phyloP scores from a whole-genome alignment of 2,329 filamentous ascomycete species.

The Elsinoe ampelina region DNA sequence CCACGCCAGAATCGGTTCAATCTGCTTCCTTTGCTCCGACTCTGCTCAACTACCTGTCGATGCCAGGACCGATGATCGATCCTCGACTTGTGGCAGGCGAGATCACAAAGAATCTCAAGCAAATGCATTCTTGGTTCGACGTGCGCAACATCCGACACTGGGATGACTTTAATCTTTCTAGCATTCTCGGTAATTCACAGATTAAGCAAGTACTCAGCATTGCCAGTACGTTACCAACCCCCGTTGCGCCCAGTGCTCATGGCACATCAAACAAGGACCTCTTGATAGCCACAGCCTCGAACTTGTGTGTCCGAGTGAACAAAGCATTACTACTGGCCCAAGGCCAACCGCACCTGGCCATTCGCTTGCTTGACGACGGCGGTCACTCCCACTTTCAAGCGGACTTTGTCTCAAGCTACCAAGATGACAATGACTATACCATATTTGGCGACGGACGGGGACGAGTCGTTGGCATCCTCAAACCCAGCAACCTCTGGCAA shows the following conservation, averaged over 20 bases:
- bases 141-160: constrained; percentile 78
- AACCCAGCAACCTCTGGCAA: constrained; percentile 30
- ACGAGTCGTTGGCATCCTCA: constrained; percentile 74
- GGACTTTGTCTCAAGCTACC: constrained; percentile 56
- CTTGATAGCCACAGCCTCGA: constrained; percentile 57
- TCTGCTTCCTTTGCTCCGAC: constrained; percentile 52
- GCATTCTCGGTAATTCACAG: constrained; percentile 63
- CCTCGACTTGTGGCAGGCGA: constrained; percentile 70
- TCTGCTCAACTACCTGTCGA: constrained; percentile 67
- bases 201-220: constrained; percentile 52
- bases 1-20: constrained; percentile 31
- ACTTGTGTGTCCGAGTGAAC: constrained; percentile 82
- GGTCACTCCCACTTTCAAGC: constrained; percentile 44
- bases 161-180: constrained; percentile 65
- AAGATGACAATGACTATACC: constrained; percentile 43
- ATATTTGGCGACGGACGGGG: constrained; percentile 40
- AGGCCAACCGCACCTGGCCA: constrained; percentile 53
- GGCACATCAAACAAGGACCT: not conserved
- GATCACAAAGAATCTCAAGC: constrained; percentile 60
- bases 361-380: constrained; percentile 31
- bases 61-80: constrained; percentile 55
- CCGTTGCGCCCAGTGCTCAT: constrained; percentile 24
- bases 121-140: constrained; percentile 93
- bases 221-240: constrained; percentile 51
- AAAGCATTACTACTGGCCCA: constrained; percentile 70